These are phyloP conservation scores for Alloteropsis semialata DNA, from an alignment of 176 grass and related monocot species.

Conservation along the genomic window DNA sequence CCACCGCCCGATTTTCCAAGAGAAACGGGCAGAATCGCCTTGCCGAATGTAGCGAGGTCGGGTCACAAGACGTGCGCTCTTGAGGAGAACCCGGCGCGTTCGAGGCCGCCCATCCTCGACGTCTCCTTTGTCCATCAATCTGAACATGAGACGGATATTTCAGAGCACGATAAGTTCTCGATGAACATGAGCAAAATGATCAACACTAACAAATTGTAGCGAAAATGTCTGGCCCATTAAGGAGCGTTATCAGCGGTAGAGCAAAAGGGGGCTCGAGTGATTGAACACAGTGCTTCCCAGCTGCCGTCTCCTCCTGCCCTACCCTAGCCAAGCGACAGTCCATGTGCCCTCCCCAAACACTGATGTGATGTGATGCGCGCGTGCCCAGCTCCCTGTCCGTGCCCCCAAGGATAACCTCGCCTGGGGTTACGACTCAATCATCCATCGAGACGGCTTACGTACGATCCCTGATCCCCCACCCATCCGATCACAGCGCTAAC, in stretches of 20 bases:
- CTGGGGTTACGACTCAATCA: neutral
- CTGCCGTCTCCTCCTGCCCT: neutral
- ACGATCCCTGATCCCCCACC: too few relatives aligned
- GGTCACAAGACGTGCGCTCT: slow-evolving; percentile 10
- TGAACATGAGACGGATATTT: neutral
- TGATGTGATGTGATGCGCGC: slow-evolving; percentile 37
- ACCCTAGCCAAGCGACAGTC: slow-evolving; percentile 29
- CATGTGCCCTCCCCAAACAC: slow-evolving; percentile 47
- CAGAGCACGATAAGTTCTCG: neutral
- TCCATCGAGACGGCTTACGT: neutral
- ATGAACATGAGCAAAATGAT: neutral
- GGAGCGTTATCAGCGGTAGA: neutral
- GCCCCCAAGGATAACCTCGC: slow-evolving; percentile 1
- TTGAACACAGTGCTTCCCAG: slow-evolving; percentile 1
- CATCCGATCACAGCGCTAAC: neutral
- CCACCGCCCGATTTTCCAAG: slow-evolving; percentile 22
- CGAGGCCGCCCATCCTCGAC: neutral
- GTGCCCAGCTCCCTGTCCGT: neutral
- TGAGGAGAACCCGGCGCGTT: neutral
- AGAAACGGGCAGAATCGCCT: slow-evolving; percentile 26
- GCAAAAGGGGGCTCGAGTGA: neutral
- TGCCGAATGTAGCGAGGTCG: slow-evolving; percentile 28
- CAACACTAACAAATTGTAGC: neutral
- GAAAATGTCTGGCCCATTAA: neutral
- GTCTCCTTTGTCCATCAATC: neutral